A percentile compares a stretch with the other conserved stretches of the same genome.
These are phyloP conservation scores for Pseudocercospora ulei DNA, from an alignment of 2,329 filamentous ascomycete genomes.

Conservation along the genomic window DNA sequence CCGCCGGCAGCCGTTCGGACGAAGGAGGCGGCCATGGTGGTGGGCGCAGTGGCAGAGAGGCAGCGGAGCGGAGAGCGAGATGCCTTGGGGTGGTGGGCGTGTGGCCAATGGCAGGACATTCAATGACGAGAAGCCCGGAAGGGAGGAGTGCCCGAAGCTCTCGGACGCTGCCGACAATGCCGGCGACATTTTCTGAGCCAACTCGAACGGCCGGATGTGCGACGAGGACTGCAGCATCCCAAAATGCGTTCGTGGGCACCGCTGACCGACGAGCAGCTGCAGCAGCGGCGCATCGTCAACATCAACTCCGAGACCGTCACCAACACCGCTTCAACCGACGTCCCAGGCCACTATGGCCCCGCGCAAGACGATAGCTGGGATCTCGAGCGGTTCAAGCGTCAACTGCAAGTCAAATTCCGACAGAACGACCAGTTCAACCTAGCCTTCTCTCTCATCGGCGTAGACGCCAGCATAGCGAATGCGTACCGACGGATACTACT, in stretches of 20 bases:
- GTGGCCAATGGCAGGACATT: slow-evolving; percentile 15
- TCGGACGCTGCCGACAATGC: slow-evolving; percentile 10
- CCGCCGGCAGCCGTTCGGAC: slow-evolving; percentile 60
- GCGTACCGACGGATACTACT: slow-evolving; percentile 95
- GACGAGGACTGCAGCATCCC: slow-evolving; percentile 1
- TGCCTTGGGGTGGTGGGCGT: slow-evolving; percentile 6
- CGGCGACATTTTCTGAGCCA: slow-evolving; percentile 8
- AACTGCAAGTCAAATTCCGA: slow-evolving; percentile 71
- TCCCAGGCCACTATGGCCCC: slow-evolving; percentile 72
- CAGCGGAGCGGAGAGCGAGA: slow-evolving; percentile 16
- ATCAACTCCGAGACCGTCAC: slow-evolving; percentile 86
- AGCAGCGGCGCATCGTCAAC: slow-evolving; percentile 67
- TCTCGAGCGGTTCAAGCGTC: slow-evolving; percentile 60
- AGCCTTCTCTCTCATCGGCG: slow-evolving; percentile 80
- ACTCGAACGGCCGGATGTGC: slow-evolving; percentile 1
- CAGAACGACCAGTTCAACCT: slow-evolving; percentile 66
- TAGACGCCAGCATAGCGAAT: slow-evolving; percentile 90
- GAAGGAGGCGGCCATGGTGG: slow-evolving; percentile 59
- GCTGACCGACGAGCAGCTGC: slow-evolving; percentile 48
- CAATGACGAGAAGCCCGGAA: slow-evolving; percentile 7
- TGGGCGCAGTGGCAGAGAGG: slow-evolving; percentile 13
- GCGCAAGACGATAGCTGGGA: slow-evolving; percentile 80
- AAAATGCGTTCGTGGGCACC: slow-evolving; percentile 32
- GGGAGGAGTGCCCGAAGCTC: slow-evolving; percentile 4
- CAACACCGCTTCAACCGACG: slow-evolving; percentile 80